Base-by-base conservation (phyloP, 768 basidiomycete genomes). In the Boletus pseudopeckii region DNA sequence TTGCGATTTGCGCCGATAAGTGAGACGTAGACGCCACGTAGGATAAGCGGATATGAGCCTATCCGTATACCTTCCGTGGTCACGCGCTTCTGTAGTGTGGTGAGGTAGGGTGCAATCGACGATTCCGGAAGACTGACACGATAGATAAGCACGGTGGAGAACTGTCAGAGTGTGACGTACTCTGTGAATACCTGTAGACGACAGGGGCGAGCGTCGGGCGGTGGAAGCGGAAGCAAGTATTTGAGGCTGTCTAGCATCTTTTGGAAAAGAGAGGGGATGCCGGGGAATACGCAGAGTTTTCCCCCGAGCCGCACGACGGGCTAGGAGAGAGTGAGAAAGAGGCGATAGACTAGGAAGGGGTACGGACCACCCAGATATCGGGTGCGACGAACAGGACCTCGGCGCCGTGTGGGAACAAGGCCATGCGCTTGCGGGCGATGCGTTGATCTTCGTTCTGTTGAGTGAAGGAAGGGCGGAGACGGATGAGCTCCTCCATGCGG, bases 231-330 rank as follows among this genome's bases (percentile, higher is more conserved):
- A 1, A 98, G 72, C 67, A 84, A 90, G 9, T 82, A 82, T 14
- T 81, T 81, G 20, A 95, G 73, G 18, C 79, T 83, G 50, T 84
- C 79, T 34, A 97, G 72, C 77, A 98, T 86, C 68, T 81, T 82
- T 62, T 88, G 83, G 73, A 95, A 96, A 30, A 96, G 77, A 4
- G 76, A 71, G 0, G 95, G 95, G 42, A 97, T 91, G 30, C 95
- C 95, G 0, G 95, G 95, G 72, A 98, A 86, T 26, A 98, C 76
- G 71, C 92, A 96, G 15, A 97, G 77, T 72, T 90, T 95, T 22
- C 89, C 88, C 61, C 82, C 82, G 3, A 97, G 75, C 17, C 92
- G 80, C 1, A 96, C 85, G 13, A 97, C 90, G 24, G 94, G 94
- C 89, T 91, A 61, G 0, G 32, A 13, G 43, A 2, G 52, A 0